Conservation (phyloP, 2,329 filamentous ascomycete genomes). For the Sclerotinia borealis region DNA sequence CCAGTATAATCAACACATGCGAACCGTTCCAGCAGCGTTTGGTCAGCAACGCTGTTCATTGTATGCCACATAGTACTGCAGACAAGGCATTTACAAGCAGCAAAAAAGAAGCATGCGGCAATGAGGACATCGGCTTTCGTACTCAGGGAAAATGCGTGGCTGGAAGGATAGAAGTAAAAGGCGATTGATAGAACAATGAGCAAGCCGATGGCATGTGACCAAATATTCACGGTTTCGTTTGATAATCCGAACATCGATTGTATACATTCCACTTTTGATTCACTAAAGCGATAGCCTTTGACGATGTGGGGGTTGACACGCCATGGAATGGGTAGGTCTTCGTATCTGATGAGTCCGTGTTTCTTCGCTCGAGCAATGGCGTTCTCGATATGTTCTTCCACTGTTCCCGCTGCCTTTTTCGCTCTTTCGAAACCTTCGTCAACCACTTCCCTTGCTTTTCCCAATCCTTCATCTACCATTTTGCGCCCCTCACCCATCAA, state of each 20-base stretch:
- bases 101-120: slow-evolving; percentile 91
- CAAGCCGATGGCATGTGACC: slow-evolving; percentile 90
- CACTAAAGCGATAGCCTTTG: slow-evolving; percentile 86
- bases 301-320: slow-evolving; percentile 90
- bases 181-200: slow-evolving; percentile 80
- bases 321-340: slow-evolving; percentile 89
- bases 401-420: slow-evolving; percentile 70
- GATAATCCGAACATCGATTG: slow-evolving; percentile 76
- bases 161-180: slow-evolving; percentile 92
- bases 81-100: slow-evolving; percentile 87
- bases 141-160: slow-evolving; percentile 77
- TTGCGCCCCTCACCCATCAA: slow-evolving; percentile 74
- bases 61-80: slow-evolving; percentile 98
- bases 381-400: slow-evolving; percentile 78
- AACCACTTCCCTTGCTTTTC: slow-evolving; percentile 67
- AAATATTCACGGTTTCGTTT: slow-evolving; percentile 96
- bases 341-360: slow-evolving; percentile 77
- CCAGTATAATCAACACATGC: slow-evolving; percentile 98
- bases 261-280: slow-evolving; percentile 84
- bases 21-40: slow-evolving; percentile 85
- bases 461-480: slow-evolving; percentile 73
- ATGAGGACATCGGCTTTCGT: slow-evolving; percentile 86
- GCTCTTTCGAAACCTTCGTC: slow-evolving; percentile 79
- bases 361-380: slow-evolving; percentile 72
- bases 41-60: slow-evolving; percentile 93